Evolutionary conservation across 257 asterid genomes (phyloP), one percentile per base, ranked within the genome.

Genomic region (Dorcoceras hygrometricum): DNA sequence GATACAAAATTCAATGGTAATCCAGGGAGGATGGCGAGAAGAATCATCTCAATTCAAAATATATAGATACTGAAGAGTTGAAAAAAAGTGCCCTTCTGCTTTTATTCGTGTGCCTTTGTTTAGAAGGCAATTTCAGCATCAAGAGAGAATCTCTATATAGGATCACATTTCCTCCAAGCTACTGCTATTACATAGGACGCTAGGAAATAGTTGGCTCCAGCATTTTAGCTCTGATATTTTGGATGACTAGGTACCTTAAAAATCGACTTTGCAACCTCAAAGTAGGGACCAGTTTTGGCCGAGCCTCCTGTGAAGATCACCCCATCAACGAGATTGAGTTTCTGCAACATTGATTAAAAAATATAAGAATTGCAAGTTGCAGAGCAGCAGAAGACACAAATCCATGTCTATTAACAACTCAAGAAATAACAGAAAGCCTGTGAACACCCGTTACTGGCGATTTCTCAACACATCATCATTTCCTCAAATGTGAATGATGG

Each of bases 241-340:
- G 69, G 61, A 71, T 57, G 57, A 19, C 39, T 16, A 69, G 39
- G 72, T 68, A 94, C 99, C 97, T 90, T 72, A 76, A 90, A 88
- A 70, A 90, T 83, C 23, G 84, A 70, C 71, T 80, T 80, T 10
- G 80, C 95, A 61, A 83, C 85, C 66, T 87, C 82, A 64, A 77
- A 76, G 81, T 90, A 90, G 53, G 23, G 85, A 55, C 97, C 99
- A 57, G 6, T 75, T 82, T 88, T 88, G 51, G 89, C 84, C 89
- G 90, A 77, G 19, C 99, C 97, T 55, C 97, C 99, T 8, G 97
- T 89, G 78, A 93, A 90, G 74, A 93, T 83, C 57, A 93, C 90
- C 54, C 96, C 99, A 67, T 90, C 88, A 23, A 93, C 95, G 69
- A 93, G 82, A 70, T 78, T 79, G 76, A 93, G 96, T 81, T 93